phyloP scores from a whole-genome alignment of 2,329 filamentous ascomycete species.

The Eutypa lata region DNA sequence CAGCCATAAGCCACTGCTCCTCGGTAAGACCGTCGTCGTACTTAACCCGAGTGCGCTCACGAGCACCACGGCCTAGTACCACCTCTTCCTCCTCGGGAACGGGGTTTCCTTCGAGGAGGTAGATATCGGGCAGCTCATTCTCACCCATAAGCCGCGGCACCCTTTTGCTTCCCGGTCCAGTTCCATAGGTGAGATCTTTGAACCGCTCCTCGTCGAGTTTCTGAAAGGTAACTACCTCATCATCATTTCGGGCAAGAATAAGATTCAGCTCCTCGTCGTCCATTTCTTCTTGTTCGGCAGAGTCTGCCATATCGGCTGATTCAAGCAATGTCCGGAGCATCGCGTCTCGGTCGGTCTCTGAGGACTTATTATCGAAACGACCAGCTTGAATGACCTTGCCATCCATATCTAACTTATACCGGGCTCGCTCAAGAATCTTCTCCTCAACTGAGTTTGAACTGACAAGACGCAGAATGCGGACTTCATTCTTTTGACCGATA shows the following conservation, averaged over 20 bases:
- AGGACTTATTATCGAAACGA: conserved; percentile 99
- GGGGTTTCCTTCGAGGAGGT: conserved; percentile 80
- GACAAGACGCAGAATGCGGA: conserved; percentile 92
- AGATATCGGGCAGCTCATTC: conserved; percentile 88
- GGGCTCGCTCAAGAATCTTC: conserved; percentile 93
- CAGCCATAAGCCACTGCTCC: conserved; percentile 97
- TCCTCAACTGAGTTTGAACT: conserved; percentile 97
- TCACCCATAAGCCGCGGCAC: conserved; percentile 82
- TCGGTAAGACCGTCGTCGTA: conserved; percentile 98
- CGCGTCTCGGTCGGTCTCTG: conserved; percentile 95
- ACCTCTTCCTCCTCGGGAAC: conserved; percentile 78
- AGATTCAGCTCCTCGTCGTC: conserved; percentile 96
- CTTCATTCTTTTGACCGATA: conserved; percentile 99
- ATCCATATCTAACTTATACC: conserved; percentile 98
- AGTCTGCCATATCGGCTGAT: conserved; percentile 67
- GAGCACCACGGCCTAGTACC: conserved; percentile 79
- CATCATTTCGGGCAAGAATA: conserved; percentile 84
- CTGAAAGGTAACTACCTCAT: conserved; percentile 76
- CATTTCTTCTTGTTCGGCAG: conserved; percentile 88
- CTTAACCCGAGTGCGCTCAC: conserved; percentile 89
- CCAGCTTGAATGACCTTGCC: conserved; percentile 99
- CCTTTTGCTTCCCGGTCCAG: conserved; percentile 55
- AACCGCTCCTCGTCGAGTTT: conserved; percentile 75
- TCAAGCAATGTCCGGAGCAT: conserved; percentile 93
- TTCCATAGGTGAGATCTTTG: conserved; percentile 69